phyloP scores from a whole-genome alignment of 1,139 yeast species.

The Magnusiomyces magnusii region DNA sequence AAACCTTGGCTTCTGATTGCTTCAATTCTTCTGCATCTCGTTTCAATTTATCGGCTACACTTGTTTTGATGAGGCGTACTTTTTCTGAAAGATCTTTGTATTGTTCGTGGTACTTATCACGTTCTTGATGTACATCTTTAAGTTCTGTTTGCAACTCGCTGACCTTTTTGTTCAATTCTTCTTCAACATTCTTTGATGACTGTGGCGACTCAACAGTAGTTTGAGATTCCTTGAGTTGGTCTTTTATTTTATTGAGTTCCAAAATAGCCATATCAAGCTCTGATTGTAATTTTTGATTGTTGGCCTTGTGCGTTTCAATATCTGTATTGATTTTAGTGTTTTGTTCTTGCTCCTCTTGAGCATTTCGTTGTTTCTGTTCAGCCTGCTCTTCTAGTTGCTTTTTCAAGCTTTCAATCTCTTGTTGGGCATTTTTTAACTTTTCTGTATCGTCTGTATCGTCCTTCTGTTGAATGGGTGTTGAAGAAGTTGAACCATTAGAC shows the following conservation, averaged over 20 bases:
- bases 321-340: not conserved
- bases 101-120: constrained; percentile 60
- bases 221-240: not conserved
- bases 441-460: constrained; percentile 24
- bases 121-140: constrained; percentile 20
- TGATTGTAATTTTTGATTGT: constrained; percentile 5
- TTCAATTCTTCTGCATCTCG: constrained; percentile 38
- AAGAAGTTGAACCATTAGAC: not conserved
- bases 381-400: constrained; percentile 13
- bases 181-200: not conserved
- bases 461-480: not conserved
- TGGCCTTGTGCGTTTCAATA: constrained; percentile 1
- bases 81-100: constrained; percentile 70
- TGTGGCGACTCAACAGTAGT: not conserved
- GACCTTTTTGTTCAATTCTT: not conserved
- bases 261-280: not conserved
- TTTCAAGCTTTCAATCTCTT: constrained; percentile 18
- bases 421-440: constrained; percentile 23
- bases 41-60: constrained; percentile 62
- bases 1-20: constrained; percentile 32
- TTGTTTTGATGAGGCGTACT: constrained; percentile 71
- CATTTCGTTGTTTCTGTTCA: not conserved
- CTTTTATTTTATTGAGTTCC: not conserved
- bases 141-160: constrained; percentile 2
- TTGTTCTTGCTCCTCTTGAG: not conserved